Percentiles rank a stretch among this genome's conserved stretches.
Evolutionary conservation across 331 rosid genomes (phyloP).

Genomic region (Rhamnella rubrinervis): DNA sequence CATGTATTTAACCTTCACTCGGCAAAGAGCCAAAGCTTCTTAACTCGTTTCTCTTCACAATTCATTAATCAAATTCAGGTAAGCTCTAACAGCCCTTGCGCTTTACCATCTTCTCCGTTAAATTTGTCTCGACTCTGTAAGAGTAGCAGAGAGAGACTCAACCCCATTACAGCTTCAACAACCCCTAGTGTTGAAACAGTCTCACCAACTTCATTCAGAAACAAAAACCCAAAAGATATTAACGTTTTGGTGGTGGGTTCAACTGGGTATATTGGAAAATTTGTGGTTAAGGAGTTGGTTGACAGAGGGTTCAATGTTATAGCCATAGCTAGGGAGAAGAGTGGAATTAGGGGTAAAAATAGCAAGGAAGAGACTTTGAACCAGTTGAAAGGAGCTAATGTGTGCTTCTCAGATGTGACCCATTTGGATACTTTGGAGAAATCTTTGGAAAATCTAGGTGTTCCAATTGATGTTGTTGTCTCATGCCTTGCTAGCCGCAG

Average conservation of each 20-base stretch:
- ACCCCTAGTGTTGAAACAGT: conserved; percentile 34
- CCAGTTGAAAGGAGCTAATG: conserved; percentile 66
- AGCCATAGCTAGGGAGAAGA: conserved; percentile 74
- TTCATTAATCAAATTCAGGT: conserved; percentile 43
- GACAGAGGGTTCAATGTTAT: conserved; percentile 75
- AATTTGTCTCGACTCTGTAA: conserved; percentile 36
- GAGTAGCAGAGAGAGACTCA: conserved; percentile 29
- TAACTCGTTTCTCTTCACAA: conserved; percentile 39
- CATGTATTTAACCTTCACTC: conserved; percentile 43
- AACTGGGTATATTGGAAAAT: conserved; percentile 90
- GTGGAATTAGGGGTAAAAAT: conserved; percentile 63
- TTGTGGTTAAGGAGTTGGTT: conserved; percentile 75
- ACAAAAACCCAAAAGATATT: conserved; percentile 62
- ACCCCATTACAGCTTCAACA: conserved; percentile 46
- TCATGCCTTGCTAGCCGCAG: conserved; percentile 87
- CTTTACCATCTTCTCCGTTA: conserved; percentile 22
- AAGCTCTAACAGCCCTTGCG: conserved; percentile 32
- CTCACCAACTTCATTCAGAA: conserved; percentile 46
- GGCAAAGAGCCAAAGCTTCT: conserved; percentile 32
- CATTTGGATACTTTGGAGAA: conserved; percentile 54
- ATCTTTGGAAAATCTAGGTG: conserved; percentile 42
- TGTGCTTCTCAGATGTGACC: conserved; percentile 76
- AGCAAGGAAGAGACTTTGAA: conserved; percentile 53
- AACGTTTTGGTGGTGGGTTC: conserved; percentile 78
- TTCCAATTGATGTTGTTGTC: conserved; percentile 70